Evolutionary conservation across 2,329 filamentous ascomycete genomes (phyloP), one percentile per base, ranked within the genome.

Genomic region (Fusarium temperatum): DNA sequence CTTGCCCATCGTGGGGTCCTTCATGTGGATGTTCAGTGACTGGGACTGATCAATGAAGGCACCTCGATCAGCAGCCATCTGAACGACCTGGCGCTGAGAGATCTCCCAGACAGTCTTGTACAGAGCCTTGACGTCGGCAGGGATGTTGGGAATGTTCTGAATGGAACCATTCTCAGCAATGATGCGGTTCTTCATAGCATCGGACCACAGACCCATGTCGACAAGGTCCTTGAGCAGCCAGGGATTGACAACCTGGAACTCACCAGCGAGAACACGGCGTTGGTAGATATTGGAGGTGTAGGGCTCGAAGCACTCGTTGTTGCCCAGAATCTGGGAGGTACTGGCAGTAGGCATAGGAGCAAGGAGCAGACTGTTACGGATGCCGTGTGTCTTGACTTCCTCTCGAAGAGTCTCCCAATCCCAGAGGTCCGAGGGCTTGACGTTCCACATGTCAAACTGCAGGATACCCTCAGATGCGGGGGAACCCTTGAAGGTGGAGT

Each of bases 91-190:
- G 75, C 95, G 93, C 87, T 99, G 96, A 26, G 94, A 97, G 80
- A 99, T 98, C 83, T 99, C 96, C 96, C 96, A 99, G 28, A 99
- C 96, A 7, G 96, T 99, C 92, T 99, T 99, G 90, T 99, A 99
- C 12, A 99, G 89, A 44, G 92, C 91, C 88, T 99, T 99, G 88
- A 97, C 93, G 78, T 99, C 96, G 38, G 93, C 90, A 20, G 96
- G 96, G 73, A 99, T 98, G 85, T 97, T 98, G 81, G 96, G 94
- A 73, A 99, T 96, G 84, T 96, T 96, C 84, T 98, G 96, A 63
- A 99, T 93, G 26, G 96, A 98, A 76, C 96, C 96, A 77, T 94
- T 94, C 72, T 98, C 96, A 66, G 96, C 93, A 80, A 99, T 99
- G 88, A 99, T 99, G 79, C 96, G 95, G 89, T 99, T 99, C 92